Conservation (phyloP, 2,329 filamentous ascomycete genomes). For the Lasiodiplodia sp. region DNA sequence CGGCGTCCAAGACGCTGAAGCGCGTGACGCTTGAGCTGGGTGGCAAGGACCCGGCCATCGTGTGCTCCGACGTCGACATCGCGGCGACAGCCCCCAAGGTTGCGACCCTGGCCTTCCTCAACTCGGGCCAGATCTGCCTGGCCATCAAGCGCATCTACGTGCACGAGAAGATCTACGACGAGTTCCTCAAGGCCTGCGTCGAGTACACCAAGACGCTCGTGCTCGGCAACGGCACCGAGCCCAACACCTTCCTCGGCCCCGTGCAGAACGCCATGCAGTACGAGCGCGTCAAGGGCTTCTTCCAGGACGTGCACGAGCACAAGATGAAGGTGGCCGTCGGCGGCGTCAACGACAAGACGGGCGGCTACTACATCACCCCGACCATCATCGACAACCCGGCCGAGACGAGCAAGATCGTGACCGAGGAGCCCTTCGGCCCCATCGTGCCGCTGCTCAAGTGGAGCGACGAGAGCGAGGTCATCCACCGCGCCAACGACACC, state of each 20-base stretch:
- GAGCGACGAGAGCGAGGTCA: slow-evolving; percentile 62
- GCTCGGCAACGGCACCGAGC: slow-evolving; percentile 49
- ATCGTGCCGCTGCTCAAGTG: slow-evolving; percentile 70
- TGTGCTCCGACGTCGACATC: slow-evolving; percentile 61
- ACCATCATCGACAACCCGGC: slow-evolving; percentile 67
- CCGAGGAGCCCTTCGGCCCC: slow-evolving; percentile 69
- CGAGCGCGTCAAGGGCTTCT: slow-evolving; percentile 64
- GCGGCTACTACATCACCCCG: slow-evolving; percentile 66
- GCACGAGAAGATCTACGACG: slow-evolving; percentile 66
- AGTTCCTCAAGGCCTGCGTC: slow-evolving; percentile 58
- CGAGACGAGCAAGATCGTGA: slow-evolving; percentile 62
- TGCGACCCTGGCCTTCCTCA: slow-evolving; percentile 53
- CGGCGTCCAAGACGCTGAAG: slow-evolving; percentile 64
- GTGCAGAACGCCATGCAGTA: slow-evolving; percentile 72
- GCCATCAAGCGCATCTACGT: slow-evolving; percentile 64
- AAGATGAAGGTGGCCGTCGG: slow-evolving; percentile 63
- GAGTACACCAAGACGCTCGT: slow-evolving; percentile 54
- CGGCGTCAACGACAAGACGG: slow-evolving; percentile 47
- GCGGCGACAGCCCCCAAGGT: slow-evolving; percentile 51
- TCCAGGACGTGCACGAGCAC: slow-evolving; percentile 63
- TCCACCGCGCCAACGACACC: slow-evolving; percentile 57
- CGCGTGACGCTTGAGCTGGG: slow-evolving; percentile 67
- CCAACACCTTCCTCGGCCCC: slow-evolving; percentile 62
- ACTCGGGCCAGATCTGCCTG: slow-evolving; percentile 61
- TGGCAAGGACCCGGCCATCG: slow-evolving; percentile 68